phyloP scores from a whole-genome alignment of 2,329 filamentous ascomycete species.

The Myriosclerotinia duriaeana region DNA sequence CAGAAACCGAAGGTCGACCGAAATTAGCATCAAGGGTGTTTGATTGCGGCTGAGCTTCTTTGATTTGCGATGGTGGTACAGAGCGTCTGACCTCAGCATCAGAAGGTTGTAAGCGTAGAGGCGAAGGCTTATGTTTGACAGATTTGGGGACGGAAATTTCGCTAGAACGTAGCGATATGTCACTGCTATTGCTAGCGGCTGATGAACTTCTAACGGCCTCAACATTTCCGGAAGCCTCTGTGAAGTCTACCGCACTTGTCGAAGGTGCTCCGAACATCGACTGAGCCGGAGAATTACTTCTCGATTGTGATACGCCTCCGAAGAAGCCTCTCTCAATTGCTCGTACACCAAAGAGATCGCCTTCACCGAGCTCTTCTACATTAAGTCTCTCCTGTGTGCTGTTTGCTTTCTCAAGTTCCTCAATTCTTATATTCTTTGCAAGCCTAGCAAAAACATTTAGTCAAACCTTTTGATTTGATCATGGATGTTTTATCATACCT shows the following conservation, averaged over 20 bases:
- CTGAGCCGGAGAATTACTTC: conserved; percentile 23
- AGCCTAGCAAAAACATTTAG: conserved; percentile 18
- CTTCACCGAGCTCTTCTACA: conserved; percentile 21
- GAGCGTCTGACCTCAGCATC: conserved; percentile 8
- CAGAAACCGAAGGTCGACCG: neutral
- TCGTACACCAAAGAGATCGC: conserved; percentile 30
- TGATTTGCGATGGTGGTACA: conserved; percentile 10
- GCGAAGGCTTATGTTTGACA: conserved; percentile 12
- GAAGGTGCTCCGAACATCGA: conserved; percentile 19
- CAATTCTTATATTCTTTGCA: conserved; percentile 22
- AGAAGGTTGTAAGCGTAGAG: conserved; percentile 19
- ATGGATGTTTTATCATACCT: conserved; percentile 1
- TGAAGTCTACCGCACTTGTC: neutral
- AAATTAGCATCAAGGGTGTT: neutral
- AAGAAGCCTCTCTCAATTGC: conserved; percentile 29
- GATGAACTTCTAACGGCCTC: neutral
- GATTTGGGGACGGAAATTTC: conserved; percentile 12
- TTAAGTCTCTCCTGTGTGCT: conserved; percentile 20
- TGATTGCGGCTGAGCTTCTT: neutral
- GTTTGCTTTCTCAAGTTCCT: conserved; percentile 18
- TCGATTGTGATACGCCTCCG: conserved; percentile 29
- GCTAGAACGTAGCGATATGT: neutral
- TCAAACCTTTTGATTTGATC: neutral
- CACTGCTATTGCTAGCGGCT: neutral
- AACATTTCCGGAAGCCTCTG: conserved; percentile 1